A percentile compares a stretch with the other conserved stretches of the same genome.
Evolutionary conservation across 495 filamentous ascomycete genomes (phyloP).

Genomic region (Penicillium soppii): DNA sequence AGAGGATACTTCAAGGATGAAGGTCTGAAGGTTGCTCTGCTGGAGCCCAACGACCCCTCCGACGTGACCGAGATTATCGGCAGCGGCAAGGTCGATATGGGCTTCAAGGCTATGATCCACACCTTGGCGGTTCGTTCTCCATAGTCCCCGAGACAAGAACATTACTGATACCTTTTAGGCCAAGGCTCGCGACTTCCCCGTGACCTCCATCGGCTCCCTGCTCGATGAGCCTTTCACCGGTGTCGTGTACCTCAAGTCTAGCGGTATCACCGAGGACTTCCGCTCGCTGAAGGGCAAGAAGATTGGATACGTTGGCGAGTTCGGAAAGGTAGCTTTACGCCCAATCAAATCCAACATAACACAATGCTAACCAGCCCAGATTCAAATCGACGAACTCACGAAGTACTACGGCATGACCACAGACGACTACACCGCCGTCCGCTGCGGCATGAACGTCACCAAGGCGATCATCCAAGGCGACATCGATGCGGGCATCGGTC

Average conservation of each 20-base stretch:
- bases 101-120: constrained; percentile 77
- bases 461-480: constrained; percentile 63
- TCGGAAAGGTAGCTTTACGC: constrained; percentile 49
- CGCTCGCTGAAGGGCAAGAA: constrained; percentile 62
- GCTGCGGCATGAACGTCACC: constrained; percentile 63
- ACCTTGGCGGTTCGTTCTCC: constrained; percentile 56
- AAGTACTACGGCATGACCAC: constrained; percentile 70
- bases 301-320: constrained; percentile 72
- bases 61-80: constrained; percentile 75
- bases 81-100: constrained; percentile 67
- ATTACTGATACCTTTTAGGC: constrained; percentile 37
- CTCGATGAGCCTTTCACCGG: constrained; percentile 74
- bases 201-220: constrained; percentile 64
- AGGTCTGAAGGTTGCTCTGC: constrained; percentile 66
- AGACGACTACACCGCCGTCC: constrained; percentile 67
- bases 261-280: constrained; percentile 65
- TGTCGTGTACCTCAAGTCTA: constrained; percentile 66
- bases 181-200: constrained; percentile 68
- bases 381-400: constrained; percentile 73
- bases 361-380: constrained; percentile 37
- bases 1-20: constrained; percentile 70
- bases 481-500: constrained; percentile 69
- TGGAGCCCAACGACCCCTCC: constrained; percentile 69
- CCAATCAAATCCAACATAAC: too few relatives aligned
- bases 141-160: not conserved